A percentile compares a stretch with the other conserved stretches of the same genome.
Evolutionary conservation across 2,329 filamentous ascomycete genomes (phyloP).

Genomic region (Grosmannia penicillata): DNA sequence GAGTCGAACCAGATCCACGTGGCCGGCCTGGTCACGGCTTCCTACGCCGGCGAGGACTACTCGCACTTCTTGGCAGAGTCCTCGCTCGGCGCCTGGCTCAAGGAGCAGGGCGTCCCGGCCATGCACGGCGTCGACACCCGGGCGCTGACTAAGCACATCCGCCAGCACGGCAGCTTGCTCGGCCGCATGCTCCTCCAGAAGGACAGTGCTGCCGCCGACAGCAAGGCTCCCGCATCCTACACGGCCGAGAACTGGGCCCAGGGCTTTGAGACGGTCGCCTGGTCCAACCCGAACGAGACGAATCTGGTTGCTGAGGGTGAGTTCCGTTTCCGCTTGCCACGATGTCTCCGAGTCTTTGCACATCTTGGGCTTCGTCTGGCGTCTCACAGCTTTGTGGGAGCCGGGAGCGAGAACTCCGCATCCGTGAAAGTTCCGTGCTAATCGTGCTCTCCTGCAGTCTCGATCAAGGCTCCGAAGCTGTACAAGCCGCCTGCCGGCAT

Average conservation of each 20-base stretch:
- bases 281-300: slow-evolving; percentile 81
- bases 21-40: slow-evolving; percentile 76
- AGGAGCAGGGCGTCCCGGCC: slow-evolving; percentile 86
- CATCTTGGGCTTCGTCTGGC: too few relatives aligned
- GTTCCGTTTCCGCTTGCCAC: too few relatives aligned
- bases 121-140: slow-evolving; percentile 93
- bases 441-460: slow-evolving; percentile 50
- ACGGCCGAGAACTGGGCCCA: slow-evolving; percentile 27
- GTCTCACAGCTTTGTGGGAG: too few relatives aligned
- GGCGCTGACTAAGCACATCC: slow-evolving; percentile 84
- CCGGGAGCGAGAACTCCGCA: too few relatives aligned
- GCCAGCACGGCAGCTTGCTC: slow-evolving; percentile 90
- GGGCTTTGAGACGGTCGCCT: slow-evolving; percentile 69
- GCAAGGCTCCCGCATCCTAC: slow-evolving; percentile 16
- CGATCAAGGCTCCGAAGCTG: slow-evolving; percentile 70
- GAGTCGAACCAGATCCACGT: slow-evolving; percentile 89
- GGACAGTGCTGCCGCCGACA: slow-evolving; percentile 16
- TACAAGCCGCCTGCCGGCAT: slow-evolving; percentile 61
- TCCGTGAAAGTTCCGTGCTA: too few relatives aligned
- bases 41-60: slow-evolving; percentile 88
- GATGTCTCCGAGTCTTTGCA: too few relatives aligned
- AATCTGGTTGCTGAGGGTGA: slow-evolving; percentile 93
- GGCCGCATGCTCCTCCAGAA: slow-evolving; percentile 74
- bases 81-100: slow-evolving; percentile 86
- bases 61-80: slow-evolving; percentile 87